These are phyloP conservation scores for Emergomyces orientalis DNA, from an alignment of 2,329 filamentous ascomycete genomes.

Conservation along the genomic window DNA sequence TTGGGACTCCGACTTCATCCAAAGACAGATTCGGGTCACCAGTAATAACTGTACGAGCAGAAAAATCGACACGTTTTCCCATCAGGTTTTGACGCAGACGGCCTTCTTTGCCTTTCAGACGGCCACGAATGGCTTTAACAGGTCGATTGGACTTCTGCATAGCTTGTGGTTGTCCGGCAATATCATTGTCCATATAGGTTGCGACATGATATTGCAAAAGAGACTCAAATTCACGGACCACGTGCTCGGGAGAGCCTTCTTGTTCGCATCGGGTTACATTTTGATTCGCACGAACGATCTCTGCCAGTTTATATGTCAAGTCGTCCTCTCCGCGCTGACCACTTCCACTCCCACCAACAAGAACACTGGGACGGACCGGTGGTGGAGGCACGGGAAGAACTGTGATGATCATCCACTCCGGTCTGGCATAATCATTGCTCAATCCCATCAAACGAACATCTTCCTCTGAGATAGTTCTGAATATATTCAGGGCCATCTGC, in stretches of 20 bases:
- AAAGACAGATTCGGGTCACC: conserved; percentile 94
- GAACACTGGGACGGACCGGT: conserved; percentile 91
- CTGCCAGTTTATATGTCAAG: conserved; percentile 96
- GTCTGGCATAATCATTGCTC: conserved; percentile 88
- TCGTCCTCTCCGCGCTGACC: conserved; percentile 96
- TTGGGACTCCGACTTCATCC: conserved; percentile 93
- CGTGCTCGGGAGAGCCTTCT: conserved; percentile 85
- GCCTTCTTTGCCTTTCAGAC: conserved; percentile 98
- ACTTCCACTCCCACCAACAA: conserved; percentile 86
- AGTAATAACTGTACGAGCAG: conserved; percentile 98
- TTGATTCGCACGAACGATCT: conserved; percentile 95
- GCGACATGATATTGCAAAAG: conserved; percentile 96
- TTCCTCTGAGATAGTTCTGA: conserved; percentile 71
- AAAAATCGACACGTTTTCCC: conserved; percentile 99
- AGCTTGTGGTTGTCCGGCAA: conserved; percentile 87
- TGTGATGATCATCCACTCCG: conserved; percentile 97
- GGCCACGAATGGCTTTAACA: conserved; percentile 91
- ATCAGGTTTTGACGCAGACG: conserved; percentile 97
- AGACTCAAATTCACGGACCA: conserved; percentile 81
- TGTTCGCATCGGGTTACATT: conserved; percentile 86
- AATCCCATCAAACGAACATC: conserved; percentile 82
- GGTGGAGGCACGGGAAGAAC: conserved; percentile 92
- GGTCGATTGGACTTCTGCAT: conserved; percentile 95
- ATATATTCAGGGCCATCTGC: conserved; percentile 73
- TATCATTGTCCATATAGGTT: conserved; percentile 99